These are phyloP conservation scores for Fusarium lateritium DNA, from an alignment of 2,329 filamentous ascomycete genomes.

Conservation along the genomic window DNA sequence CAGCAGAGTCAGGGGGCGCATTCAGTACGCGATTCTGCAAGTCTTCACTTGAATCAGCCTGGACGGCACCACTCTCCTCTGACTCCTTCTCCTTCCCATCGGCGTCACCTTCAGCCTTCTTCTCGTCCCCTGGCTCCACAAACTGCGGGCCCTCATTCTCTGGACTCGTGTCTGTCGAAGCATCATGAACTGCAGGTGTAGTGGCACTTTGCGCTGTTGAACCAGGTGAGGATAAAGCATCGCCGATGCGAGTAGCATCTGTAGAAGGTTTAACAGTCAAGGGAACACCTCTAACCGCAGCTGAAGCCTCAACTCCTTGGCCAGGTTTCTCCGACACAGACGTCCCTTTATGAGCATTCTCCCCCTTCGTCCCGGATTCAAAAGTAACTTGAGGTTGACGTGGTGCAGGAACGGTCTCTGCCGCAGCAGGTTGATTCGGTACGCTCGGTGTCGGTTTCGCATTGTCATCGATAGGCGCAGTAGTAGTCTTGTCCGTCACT, in stretches of 20 bases:
- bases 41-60: slow-evolving; percentile 34
- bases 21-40: slow-evolving; percentile 44
- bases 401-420: slow-evolving; percentile 14
- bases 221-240: slow-evolving; percentile 67
- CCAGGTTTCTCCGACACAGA: slow-evolving; percentile 13
- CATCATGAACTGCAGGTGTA: slow-evolving; percentile 77
- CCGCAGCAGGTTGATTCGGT: background rate
- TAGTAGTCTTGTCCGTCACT: slow-evolving; percentile 18
- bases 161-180: slow-evolving; percentile 81
- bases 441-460: slow-evolving; percentile 7
- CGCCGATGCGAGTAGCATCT: slow-evolving; percentile 57
- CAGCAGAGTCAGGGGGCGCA: slow-evolving; percentile 52
- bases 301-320: slow-evolving; percentile 12
- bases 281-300: slow-evolving; percentile 9
- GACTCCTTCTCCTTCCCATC: slow-evolving; percentile 44
- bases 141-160: slow-evolving; percentile 76
- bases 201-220: slow-evolving; percentile 82
- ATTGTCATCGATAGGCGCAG: slow-evolving; percentile 9
- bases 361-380: slow-evolving; percentile 52
- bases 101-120: slow-evolving; percentile 59
- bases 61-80: slow-evolving; percentile 8
- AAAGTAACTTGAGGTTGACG: slow-evolving; percentile 52
- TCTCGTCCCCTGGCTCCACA: slow-evolving; percentile 63
- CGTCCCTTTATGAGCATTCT: slow-evolving; percentile 15
- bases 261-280: slow-evolving; percentile 54